phyloP scores from a whole-genome alignment of 1,284 basidiomycete genomes.

The Leccinum proximum region DNA sequence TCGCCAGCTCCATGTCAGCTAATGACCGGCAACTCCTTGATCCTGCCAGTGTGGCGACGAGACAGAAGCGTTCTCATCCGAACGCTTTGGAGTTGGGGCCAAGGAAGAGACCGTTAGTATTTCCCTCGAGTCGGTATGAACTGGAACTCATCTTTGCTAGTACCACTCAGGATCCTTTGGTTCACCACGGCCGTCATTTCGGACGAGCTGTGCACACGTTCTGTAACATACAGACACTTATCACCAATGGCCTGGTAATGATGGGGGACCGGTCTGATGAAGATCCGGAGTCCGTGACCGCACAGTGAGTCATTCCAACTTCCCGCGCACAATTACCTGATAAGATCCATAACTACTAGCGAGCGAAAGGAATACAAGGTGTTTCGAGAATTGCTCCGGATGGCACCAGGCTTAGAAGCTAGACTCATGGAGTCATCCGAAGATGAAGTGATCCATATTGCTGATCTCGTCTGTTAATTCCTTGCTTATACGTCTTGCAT shows the following conservation, averaged over 20 bases:
- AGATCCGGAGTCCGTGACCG: neutral
- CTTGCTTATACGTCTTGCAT: neutral
- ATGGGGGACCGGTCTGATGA: neutral
- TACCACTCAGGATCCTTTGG: slow-evolving; percentile 1
- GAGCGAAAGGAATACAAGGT: neutral
- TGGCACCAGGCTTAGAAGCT: neutral
- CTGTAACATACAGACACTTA: slow-evolving; percentile 1
- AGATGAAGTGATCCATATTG: neutral
- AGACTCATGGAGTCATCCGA: neutral
- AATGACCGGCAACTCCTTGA: neutral
- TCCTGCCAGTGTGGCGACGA: neutral
- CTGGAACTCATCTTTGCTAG: neutral
- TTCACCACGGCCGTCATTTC: slow-evolving; percentile 1
- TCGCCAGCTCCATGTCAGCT: neutral
- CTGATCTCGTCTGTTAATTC: neutral
- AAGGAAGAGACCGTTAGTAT: neutral
- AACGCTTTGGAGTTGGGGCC: slow-evolving; percentile 1
- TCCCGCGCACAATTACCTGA: neutral
- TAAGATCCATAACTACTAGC: neutral
- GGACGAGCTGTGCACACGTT: neutral
- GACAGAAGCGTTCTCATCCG: neutral
- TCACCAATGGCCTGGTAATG: neutral
- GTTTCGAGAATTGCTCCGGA: neutral
- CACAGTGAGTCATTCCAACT: neutral
- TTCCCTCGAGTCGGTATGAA: neutral